Conservation (phyloP, 495 filamentous ascomycete species). For the Acidiella bohemica region DNA sequence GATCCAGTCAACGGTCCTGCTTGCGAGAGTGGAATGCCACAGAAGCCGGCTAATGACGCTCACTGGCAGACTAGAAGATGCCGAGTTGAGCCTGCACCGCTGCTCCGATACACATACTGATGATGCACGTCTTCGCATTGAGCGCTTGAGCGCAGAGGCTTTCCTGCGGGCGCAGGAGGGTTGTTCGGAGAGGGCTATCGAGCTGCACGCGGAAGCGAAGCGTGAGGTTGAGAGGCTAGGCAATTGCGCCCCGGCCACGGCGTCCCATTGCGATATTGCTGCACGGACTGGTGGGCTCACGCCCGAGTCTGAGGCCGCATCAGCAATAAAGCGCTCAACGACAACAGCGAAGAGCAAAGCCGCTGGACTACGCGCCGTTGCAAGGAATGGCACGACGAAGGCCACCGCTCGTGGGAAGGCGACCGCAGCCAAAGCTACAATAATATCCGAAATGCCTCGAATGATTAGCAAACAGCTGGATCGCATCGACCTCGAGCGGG, state of each 20-base stretch:
- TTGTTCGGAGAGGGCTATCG: constrained; percentile 1
- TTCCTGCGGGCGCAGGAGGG: constrained; percentile 7
- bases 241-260: too few species aligned
- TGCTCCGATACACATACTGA: background rate
- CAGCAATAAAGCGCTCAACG: background rate
- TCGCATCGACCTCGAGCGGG: background rate
- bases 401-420: background rate
- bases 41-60: constrained; percentile 4
- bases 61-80: constrained; percentile 11
- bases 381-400: background rate
- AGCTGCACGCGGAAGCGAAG: background rate
- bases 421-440: background rate
- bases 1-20: constrained; percentile 46
- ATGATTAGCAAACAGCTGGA: background rate
- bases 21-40: constrained; percentile 27
- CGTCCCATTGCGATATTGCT: background rate
- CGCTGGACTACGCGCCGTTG: background rate
- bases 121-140: background rate
- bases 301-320: background rate
- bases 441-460: too few species aligned
- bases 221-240: too few species aligned
- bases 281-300: background rate
- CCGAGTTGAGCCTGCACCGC: constrained; percentile 13
- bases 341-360: background rate
- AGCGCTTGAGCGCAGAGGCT: constrained; percentile 3